Base-by-base conservation (phyloP, 225 moss, liverwort and hornwort species). In the Polytrichum formosum region DNA sequence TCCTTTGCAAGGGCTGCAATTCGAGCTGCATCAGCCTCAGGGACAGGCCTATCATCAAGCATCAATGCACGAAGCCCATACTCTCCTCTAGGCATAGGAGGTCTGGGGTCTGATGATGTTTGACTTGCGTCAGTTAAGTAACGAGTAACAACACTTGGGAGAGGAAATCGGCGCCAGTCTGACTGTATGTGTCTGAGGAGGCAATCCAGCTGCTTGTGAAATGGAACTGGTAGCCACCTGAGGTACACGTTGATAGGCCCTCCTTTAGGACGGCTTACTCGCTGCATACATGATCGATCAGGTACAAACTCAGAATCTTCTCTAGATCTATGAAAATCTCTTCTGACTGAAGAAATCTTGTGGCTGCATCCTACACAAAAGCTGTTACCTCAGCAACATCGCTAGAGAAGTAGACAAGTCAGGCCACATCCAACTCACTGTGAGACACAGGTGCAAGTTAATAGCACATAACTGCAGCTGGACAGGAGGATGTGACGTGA, bases 151-250 rank as follows among this genome's bases (percentile, higher is more conserved):
- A 91, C 20, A 72, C 84, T 85, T 55, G 91, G 84, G 13, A 95
- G 75, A 63, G 95, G 86, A 61, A 90, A 69, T 55, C 79, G 76
- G 63, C 90, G 88, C 95, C 95, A 96, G 76, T 93, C 89, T 26
- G 95, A 90, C 83, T 92, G 88, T 20, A 96, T 69, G 55, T 88
- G 93, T 72, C 85, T 87, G 53, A 96, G 71, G 77, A 96, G 77
- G 61, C 75, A 80, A 56, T 91, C 90, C 46, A 96, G 69, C 61
- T 84, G 86, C 78, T 93, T 86, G 68, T 95, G 95, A 75, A 95
- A 66, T 33, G 92, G 88, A 80, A 95, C 93, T 70, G 95, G 93
- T 77, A 95, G 95, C 95, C 95, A 95, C 74, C 95, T 81, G 35
- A 95, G 66, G 83, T 91, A 95, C 5, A 80, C 83, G 30, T 95